Conservation (phyloP, 441 rosid species). For the Bocquillonia castaneifolia region DNA sequence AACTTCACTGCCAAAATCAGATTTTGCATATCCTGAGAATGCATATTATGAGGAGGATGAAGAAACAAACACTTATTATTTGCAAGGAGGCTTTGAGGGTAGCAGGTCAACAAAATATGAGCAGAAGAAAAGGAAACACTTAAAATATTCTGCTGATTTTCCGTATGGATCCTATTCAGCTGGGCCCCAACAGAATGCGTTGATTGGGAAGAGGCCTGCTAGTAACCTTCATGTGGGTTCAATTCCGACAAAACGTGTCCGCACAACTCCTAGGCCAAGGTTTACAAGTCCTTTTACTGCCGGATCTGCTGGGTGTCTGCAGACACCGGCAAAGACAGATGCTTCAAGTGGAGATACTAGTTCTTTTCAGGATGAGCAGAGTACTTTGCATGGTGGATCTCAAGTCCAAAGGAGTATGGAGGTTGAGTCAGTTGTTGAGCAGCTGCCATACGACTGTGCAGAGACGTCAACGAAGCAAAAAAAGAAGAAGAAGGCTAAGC, state of each 20-base stretch:
- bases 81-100: slow-evolving; percentile 58
- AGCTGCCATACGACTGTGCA: slow-evolving; percentile 58
- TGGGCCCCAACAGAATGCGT: slow-evolving; percentile 46
- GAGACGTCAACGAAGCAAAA: slow-evolving; percentile 77
- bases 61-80: slow-evolving; percentile 71
- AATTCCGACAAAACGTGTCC: slow-evolving; percentile 87
- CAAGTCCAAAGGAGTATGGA: slow-evolving; percentile 73
- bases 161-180: slow-evolving; percentile 46
- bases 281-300: slow-evolving; percentile 55
- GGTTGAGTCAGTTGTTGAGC: slow-evolving; percentile 75
- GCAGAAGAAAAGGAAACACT: slow-evolving; percentile 63
- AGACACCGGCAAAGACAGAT: slow-evolving; percentile 61
- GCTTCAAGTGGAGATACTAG: slow-evolving; percentile 97
- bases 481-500: slow-evolving; percentile 79
- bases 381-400: slow-evolving; percentile 76
- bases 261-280: slow-evolving; percentile 91
- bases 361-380: slow-evolving; percentile 95
- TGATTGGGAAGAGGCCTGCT: slow-evolving; percentile 65
- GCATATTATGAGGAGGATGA: slow-evolving; percentile 83
- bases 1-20: slow-evolving; percentile 37
- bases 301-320: slow-evolving; percentile 52
- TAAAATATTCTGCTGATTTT: slow-evolving; percentile 36
- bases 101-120: slow-evolving; percentile 48
- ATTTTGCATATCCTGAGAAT: slow-evolving; percentile 49
- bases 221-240: slow-evolving; percentile 54